These are phyloP conservation scores for Pinus taeda DNA, from an alignment of 75 land plant species.

Conservation along the genomic window DNA sequence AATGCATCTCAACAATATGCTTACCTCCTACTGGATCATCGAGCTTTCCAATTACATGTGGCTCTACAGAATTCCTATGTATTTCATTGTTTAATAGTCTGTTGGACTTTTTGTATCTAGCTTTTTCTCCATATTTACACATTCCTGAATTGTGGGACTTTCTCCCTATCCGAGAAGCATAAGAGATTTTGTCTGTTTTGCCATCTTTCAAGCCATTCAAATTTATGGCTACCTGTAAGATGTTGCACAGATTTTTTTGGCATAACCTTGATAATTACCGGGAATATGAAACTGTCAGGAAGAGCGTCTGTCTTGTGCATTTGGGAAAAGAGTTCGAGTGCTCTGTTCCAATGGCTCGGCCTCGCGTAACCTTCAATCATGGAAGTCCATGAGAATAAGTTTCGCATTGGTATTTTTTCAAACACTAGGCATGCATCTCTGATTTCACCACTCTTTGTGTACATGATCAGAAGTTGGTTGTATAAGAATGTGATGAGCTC, in stretches of 20 bases:
- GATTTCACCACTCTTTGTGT: constrained; percentile 43
- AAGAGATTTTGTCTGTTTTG: no score
- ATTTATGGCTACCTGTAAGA: no score
- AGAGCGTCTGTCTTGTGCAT: no score
- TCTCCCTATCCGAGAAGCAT: no score
- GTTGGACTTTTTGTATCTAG: not conserved
- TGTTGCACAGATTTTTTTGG: not conserved
- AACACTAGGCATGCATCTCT: constrained; percentile 50
- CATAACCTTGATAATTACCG: not conserved
- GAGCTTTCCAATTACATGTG: not conserved
- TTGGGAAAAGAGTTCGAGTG: no score
- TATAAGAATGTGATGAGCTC: constrained; percentile 43
- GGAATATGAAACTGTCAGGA: no score
- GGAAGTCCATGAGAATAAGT: constrained; percentile 25
- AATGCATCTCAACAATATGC: not conserved
- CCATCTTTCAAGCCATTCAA: no score
- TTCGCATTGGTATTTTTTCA: constrained; percentile 15
- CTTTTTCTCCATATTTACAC: no score
- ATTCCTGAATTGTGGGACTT: no score
- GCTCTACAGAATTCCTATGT: not conserved
- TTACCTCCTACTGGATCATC: not conserved
- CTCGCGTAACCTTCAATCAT: constrained; percentile 28
- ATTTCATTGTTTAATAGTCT: not conserved
- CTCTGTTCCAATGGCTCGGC: not conserved
- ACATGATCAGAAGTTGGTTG: constrained; percentile 60